Base-by-base conservation (phyloP, 768 basidiomycete genomes). In the Tulasnella sp. region DNA sequence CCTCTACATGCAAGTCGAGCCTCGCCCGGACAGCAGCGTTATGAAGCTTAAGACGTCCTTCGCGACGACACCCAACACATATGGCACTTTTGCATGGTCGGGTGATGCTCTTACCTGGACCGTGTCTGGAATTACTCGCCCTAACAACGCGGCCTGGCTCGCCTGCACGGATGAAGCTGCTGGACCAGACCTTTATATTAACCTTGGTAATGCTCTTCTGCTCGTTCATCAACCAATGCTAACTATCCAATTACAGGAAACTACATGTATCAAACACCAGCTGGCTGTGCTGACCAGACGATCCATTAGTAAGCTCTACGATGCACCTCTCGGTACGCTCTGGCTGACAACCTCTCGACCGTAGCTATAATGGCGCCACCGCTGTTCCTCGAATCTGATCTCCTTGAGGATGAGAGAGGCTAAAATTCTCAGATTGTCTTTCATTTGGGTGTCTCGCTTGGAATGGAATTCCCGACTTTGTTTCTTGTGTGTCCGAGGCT, bases 101-200 rank as follows among this genome's bases (percentile, higher is more conserved):
- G 90, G 90, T 5, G 90, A 90, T 81, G 89, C 88, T 15, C 84
- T 90, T 48, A 87, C 89, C 80, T 90, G 90, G 90, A 88, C 85
- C 77, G 86, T 83, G 79, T 85, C 89, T 10, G 83, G 85, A 48
- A 86, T 90, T 75, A 81, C 83, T 61, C 82, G 90, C 70, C 89
- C 88, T 73, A 46, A 20, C 35, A n/a, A 57, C 7, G 67, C 83
- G 86, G 89, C 89, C 4, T 90, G 88, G 89, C 84, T 89, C 20
- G 85, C 89, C 0, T 89, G 88, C 83, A 86, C 88, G 5, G 87
- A 89, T 80, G 83, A 84, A 11, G 82, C 46, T 86, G 87, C 9
- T 84, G 88, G 82, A 81, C 81, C 48, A 61, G 84, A 85, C 75
- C 81, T 89, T 13, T 89, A 86, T 81, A 82, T 90, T 81, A 90